Percentiles rank a stretch among this genome's conserved stretches.
Evolutionary conservation across 352 stramenopile genomes (phyloP).

Genomic region (Aphanomyces euteiches): DNA sequence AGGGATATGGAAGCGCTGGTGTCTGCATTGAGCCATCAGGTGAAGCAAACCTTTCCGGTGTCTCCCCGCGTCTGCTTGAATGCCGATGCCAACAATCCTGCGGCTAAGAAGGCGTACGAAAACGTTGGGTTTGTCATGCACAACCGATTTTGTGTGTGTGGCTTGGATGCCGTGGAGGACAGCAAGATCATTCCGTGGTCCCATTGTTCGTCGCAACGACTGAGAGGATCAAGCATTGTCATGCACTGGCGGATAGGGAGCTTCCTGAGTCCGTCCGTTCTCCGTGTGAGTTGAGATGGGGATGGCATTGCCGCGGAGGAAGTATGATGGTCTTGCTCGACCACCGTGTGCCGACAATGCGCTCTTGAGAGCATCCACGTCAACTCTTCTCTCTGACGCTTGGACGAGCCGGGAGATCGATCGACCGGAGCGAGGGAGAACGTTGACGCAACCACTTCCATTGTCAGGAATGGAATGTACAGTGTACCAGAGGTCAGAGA

Average conservation of each 20-base stretch:
- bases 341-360: too few species aligned
- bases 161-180: neutral
- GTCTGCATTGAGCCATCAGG: slow-evolving; percentile 4
- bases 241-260: neutral
- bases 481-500: too few species aligned
- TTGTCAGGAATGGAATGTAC: too few species aligned
- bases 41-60: neutral
- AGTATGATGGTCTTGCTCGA: too few species aligned
- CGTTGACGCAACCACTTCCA: too few species aligned
- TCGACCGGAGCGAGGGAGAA: too few species aligned
- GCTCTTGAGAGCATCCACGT: too few species aligned
- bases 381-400: too few species aligned
- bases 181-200: neutral
- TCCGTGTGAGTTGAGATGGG: neutral
- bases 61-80: neutral
- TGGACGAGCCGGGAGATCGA: too few species aligned
- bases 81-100: slow-evolving; percentile 2
- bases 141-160: neutral
- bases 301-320: too few species aligned
- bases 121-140: slow-evolving; percentile 14
- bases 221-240: too few species aligned
- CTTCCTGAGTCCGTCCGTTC: neutral
- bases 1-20: slow-evolving; percentile 19
- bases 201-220: neutral
- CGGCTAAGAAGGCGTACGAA: slow-evolving; percentile 6